Evolutionary conservation across 2,329 filamentous ascomycete genomes (phyloP).

Genomic region (Trichoderma endophyticum): DNA sequence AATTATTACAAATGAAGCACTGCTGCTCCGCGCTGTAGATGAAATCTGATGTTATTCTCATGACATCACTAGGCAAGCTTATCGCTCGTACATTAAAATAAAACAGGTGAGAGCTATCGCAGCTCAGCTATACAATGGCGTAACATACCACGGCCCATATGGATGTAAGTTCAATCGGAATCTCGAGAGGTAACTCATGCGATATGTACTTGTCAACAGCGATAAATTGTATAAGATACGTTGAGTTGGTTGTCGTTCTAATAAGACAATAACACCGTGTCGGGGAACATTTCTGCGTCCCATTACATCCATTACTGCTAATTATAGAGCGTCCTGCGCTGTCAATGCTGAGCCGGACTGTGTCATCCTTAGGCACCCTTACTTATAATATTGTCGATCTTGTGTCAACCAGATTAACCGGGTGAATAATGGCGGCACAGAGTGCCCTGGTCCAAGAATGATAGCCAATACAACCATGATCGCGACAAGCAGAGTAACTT

Average conservation of each 20-base stretch:
- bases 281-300: neutral
- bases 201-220: neutral
- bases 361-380: neutral
- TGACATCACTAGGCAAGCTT: neutral
- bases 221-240: neutral
- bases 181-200: neutral
- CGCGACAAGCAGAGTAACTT: neutral
- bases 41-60: neutral
- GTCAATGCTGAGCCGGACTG: neutral
- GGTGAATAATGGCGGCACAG: neutral
- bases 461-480: neutral
- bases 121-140: neutral
- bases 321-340: neutral
- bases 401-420: neutral
- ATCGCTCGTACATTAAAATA: neutral
- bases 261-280: neutral
- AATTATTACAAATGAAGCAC: neutral
- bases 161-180: neutral
- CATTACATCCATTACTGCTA: neutral
- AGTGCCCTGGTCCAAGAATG: neutral
- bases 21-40: neutral
- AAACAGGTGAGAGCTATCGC: neutral
- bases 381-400: neutral
- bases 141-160: neutral
- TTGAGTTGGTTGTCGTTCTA: neutral